Evolutionary conservation across 345 rosid species (phyloP), one percentile per base, ranked within the genome.

Genomic region (Brassica nigra): DNA sequence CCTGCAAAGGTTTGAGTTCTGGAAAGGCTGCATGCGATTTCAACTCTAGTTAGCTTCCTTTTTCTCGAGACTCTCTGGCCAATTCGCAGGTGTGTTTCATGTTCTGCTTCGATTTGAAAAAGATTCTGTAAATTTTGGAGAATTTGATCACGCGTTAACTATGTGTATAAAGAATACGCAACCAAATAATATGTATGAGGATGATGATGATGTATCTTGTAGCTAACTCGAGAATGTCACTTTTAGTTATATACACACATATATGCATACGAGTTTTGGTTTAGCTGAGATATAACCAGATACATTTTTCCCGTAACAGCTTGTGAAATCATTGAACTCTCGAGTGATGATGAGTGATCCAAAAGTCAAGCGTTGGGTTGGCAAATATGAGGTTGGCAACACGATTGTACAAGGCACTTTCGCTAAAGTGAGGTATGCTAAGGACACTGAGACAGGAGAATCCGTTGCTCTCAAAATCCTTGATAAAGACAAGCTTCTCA

Each of bases 311-410:
- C 5, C 10, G 36, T 14, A 62, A 62, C 74, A 68, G 71, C 58
- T 28, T 68, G 75, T n/a, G n/a, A n/a, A n/a, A n/a, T n/a, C n/a
- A n/a, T n/a, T 70, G 61, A 42, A 31, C 14, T 31, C 42, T 57
- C 18, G 66, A 47, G 27, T 23, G 65, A 6, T 42, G 58, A 81
- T 81, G 84, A 76, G 77, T 59, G 65, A 81, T 73, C 70, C 61
- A 49, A 81, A 88, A 85, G 81, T 81, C 57, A 95, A 89, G 85
- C 95, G 91, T 57, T 81, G 97, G 31, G 98, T 96, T 34, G 99
- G 99, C 69, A 93, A 83, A 81, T 96, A 96, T 80, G 98, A 96
- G 87, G 79, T 93, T 23, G 98, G 98, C 77, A 79, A 88, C 90
- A 85, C 86, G 16, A 86, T 93, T 5, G 98, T 92, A 3, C 92